Conservation (phyloP, 768 basidiomycete species). For the Gymnopilus junonius region DNA sequence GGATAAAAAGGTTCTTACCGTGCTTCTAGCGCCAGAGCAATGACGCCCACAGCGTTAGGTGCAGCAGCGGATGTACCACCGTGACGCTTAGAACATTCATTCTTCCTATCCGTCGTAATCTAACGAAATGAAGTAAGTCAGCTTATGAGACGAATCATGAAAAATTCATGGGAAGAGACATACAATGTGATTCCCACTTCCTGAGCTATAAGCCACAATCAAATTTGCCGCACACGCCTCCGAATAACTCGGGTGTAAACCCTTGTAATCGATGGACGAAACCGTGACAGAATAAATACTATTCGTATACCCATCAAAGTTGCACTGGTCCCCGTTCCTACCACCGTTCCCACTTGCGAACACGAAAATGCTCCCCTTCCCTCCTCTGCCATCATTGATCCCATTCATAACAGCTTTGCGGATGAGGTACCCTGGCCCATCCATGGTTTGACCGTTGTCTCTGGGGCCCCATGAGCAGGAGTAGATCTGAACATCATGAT, state of each 20-base stretch:
- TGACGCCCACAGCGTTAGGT: slow-evolving; percentile 92
- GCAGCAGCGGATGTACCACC: slow-evolving; percentile 98
- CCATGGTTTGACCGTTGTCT: slow-evolving; percentile 93
- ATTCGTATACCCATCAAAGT: slow-evolving; percentile 99
- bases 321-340: slow-evolving; percentile 91
- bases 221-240: slow-evolving; percentile 96
- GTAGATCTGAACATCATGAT: slow-evolving; percentile 86
- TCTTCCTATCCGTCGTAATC: slow-evolving; percentile 93
- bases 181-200: slow-evolving; percentile 91
- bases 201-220: slow-evolving; percentile 94
- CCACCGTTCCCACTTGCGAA: slow-evolving; percentile 98
- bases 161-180: slow-evolving; percentile 34
- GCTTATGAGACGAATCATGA: neutral
- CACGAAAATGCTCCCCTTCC: slow-evolving; percentile 92
- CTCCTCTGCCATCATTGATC: slow-evolving; percentile 82
- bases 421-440: slow-evolving; percentile 88
- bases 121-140: slow-evolving; percentile 33
- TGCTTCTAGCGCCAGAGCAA: slow-evolving; percentile 86
- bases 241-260: slow-evolving; percentile 93
- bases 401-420: slow-evolving; percentile 94
- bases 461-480: slow-evolving; percentile 98
- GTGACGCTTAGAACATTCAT: slow-evolving; percentile 77
- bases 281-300: slow-evolving; percentile 96
- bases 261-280: slow-evolving; percentile 88
- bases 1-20: slow-evolving; percentile 50